phyloP scores from a whole-genome alignment of 495 filamentous ascomycete species.

The Aspergillus ellipticus region DNA sequence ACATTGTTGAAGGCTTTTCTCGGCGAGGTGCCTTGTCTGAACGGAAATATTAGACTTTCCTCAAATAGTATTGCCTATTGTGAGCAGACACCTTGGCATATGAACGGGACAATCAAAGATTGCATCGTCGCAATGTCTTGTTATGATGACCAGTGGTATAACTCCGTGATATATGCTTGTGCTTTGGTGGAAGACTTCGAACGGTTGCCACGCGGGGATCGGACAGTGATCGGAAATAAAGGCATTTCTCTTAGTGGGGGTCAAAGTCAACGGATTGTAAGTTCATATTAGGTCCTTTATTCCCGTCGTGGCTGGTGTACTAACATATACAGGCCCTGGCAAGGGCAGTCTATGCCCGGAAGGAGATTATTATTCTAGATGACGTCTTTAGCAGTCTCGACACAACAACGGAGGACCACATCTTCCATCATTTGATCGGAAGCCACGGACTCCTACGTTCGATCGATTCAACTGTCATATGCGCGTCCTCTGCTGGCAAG shows the following conservation, averaged over 20 bases:
- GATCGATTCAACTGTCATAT: conserved; percentile 46
- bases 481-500: conserved; percentile 47
- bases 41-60: conserved; percentile 40
- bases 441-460: conserved; percentile 50
- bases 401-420: conserved; percentile 53
- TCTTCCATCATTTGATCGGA: conserved; percentile 56
- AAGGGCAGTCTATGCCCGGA: conserved; percentile 54
- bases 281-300: conserved; percentile 4
- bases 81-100: conserved; percentile 51
- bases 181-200: conserved; percentile 54
- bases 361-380: conserved; percentile 53
- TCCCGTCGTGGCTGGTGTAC: not conserved
- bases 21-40: conserved; percentile 46
- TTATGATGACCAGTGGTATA: conserved; percentile 58
- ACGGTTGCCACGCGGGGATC: conserved; percentile 52
- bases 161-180: conserved; percentile 61
- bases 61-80: conserved; percentile 47
- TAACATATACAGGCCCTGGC: conserved; percentile 44
- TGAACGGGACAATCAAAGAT: conserved; percentile 56
- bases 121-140: conserved; percentile 53
- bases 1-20: conserved; percentile 55
- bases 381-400: conserved; percentile 62
- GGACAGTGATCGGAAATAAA: conserved; percentile 59
- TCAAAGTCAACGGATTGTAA: conserved; percentile 60
- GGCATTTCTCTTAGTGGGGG: conserved; percentile 64